These are phyloP conservation scores for Solanum pimpinellifolium DNA, from an alignment of 257 asterid species.

Conservation along the genomic window DNA sequence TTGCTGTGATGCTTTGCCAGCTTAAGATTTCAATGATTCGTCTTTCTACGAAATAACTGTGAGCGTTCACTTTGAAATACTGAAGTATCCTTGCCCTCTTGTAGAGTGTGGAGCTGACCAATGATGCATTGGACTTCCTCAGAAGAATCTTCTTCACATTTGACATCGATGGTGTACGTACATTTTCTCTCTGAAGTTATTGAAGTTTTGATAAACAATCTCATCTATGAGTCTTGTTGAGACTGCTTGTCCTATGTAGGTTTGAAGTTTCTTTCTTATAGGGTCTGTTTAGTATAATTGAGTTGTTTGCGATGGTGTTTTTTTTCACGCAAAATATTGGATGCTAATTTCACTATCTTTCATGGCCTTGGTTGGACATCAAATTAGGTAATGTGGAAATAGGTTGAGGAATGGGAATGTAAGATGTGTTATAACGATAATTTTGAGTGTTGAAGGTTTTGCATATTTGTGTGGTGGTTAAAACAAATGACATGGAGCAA, in stretches of 20 bases:
- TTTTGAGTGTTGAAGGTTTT: neutral
- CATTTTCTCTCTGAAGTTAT: slow-evolving; percentile 2
- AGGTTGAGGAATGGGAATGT: neutral
- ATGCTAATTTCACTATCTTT: neutral
- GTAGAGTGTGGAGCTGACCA: slow-evolving; percentile 89
- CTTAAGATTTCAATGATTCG: neutral
- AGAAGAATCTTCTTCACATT: slow-evolving; percentile 53
- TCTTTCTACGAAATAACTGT: neutral
- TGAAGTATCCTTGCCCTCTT: slow-evolving; percentile 1
- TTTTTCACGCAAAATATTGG: neutral
- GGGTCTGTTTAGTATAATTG: neutral
- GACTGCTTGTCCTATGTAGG: neutral
- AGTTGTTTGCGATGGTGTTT: neutral
- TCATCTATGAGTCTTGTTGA: neutral
- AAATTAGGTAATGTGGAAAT: neutral
- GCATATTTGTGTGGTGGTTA: neutral
- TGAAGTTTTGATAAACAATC: neutral
- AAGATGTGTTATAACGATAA: neutral
- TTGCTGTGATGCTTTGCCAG: neutral
- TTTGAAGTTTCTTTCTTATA: neutral
- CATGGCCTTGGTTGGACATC: neutral
- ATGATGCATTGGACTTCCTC: slow-evolving; percentile 83
- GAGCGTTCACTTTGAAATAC: neutral
- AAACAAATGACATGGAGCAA: neutral
- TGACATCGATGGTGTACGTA: slow-evolving; percentile 73